Conservation (phyloP, 768 basidiomycete genomes). For the Strobilomyces confusus region DNA sequence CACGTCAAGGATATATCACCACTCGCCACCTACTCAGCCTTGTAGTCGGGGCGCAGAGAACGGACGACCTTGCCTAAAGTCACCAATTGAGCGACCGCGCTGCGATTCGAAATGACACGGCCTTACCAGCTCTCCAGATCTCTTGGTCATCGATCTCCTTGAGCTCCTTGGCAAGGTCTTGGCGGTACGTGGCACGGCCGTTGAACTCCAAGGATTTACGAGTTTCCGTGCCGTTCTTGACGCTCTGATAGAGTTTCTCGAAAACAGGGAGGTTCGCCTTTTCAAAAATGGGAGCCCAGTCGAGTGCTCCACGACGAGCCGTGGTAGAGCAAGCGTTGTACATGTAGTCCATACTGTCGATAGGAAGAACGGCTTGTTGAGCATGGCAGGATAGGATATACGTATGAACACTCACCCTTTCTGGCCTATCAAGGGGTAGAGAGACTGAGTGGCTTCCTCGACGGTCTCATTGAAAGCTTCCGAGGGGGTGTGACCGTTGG, state of each 20-base stretch:
- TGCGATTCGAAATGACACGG: background rate
- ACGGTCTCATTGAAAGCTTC: conserved; percentile 99
- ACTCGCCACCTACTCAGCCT: conserved; percentile 45
- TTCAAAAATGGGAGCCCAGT: conserved; percentile 98
- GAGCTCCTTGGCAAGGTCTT: conserved; percentile 89
- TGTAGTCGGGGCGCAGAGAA: conserved; percentile 81
- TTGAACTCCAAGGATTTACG: conserved; percentile 97
- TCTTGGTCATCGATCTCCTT: conserved; percentile 96
- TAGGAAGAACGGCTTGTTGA: background rate
- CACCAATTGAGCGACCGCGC: conserved; percentile 5
- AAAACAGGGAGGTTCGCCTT: conserved; percentile 93
- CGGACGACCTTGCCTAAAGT: conserved; percentile 80
- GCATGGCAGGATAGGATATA: background rate
- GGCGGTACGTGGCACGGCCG: conserved; percentile 84
- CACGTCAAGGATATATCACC: background rate
- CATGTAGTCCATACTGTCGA: conserved; percentile 94
- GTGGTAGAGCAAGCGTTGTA: conserved; percentile 99
- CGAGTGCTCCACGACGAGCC: conserved; percentile 96
- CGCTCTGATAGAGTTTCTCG: conserved; percentile 91
- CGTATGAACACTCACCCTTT: conserved; percentile 60
- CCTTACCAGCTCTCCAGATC: conserved; percentile 91
- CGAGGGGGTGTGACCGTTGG: conserved; percentile 94
- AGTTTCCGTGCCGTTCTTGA: conserved; percentile 94
- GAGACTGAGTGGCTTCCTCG: conserved; percentile 98
- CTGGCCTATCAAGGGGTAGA: conserved; percentile 94